phyloP scores from a whole-genome alignment of 1,284 basidiomycete species.

The Ustilago xerochloae region DNA sequence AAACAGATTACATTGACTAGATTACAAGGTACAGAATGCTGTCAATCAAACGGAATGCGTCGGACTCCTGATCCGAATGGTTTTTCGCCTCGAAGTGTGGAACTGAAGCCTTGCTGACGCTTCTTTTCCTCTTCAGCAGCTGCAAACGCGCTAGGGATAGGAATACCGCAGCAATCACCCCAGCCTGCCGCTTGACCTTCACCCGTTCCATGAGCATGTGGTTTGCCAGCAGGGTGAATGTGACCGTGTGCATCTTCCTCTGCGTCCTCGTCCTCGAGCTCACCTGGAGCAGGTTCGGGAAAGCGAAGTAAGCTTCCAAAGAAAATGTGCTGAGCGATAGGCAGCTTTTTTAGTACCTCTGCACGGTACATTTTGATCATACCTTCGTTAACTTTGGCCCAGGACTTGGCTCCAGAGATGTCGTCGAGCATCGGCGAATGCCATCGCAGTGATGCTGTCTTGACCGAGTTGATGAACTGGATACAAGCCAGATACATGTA shows the following conservation, averaged over 20 bases:
- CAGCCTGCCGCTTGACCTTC: slow-evolving; percentile 73
- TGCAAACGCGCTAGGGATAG: slow-evolving; percentile 70
- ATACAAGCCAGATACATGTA: slow-evolving; percentile 99
- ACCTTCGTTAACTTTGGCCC: slow-evolving; percentile 96
- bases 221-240: slow-evolving; percentile 68
- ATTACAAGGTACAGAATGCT: too few relatives aligned
- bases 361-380: slow-evolving; percentile 99
- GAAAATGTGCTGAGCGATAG: slow-evolving; percentile 94
- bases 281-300: slow-evolving; percentile 70
- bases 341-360: slow-evolving; percentile 93
- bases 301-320: slow-evolving; percentile 87
- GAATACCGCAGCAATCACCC: slow-evolving; percentile 79
- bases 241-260: slow-evolving; percentile 74
- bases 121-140: slow-evolving; percentile 65
- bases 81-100: slow-evolving; percentile 32
- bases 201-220: slow-evolving; percentile 64
- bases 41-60: slow-evolving; percentile 46
- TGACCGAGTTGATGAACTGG: slow-evolving; percentile 92
- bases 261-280: slow-evolving; percentile 70
- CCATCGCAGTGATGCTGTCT: slow-evolving; percentile 94
- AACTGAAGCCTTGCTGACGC: slow-evolving; percentile 32
- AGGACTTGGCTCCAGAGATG: slow-evolving; percentile 94
- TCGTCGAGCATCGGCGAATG: slow-evolving; percentile 99
- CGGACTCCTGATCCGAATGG: slow-evolving; percentile 31
- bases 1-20: too few relatives aligned